Conservation (phyloP, 2,329 filamentous ascomycete genomes). For the Lachnellula hyalina region DNA sequence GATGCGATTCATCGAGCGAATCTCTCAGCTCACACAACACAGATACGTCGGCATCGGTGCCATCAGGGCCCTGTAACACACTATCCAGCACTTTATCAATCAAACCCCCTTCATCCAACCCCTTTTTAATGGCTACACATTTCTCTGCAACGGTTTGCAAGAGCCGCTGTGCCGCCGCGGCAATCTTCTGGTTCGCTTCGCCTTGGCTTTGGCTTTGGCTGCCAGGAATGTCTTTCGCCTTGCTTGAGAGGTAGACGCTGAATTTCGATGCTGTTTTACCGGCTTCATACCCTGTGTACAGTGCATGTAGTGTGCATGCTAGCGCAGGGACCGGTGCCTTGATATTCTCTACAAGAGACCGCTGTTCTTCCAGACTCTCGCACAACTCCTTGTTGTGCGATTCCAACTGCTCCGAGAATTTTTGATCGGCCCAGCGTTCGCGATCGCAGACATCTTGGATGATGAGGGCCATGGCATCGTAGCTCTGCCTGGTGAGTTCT, state of each 20-base stretch:
- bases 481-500: constrained; percentile 13
- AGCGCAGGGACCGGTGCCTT: constrained; percentile 16
- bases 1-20: constrained; percentile 25
- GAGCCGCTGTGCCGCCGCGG: constrained; percentile 10
- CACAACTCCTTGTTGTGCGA: constrained; percentile 12
- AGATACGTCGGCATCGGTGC: background rate
- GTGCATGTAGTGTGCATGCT: constrained; percentile 21
- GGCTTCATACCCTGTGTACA: constrained; percentile 28
- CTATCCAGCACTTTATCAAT: constrained; percentile 29
- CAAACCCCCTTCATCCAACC: constrained; percentile 31
- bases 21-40: constrained; percentile 18
- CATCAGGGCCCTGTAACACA: constrained; percentile 8
- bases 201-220: constrained; percentile 18
- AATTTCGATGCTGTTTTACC: constrained; percentile 17
- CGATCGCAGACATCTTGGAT: constrained; percentile 14
- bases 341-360: constrained; percentile 4
- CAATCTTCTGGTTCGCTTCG: constrained; percentile 10
- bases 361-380: constrained; percentile 12
- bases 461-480: constrained; percentile 20
- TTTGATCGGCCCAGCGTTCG: constrained; percentile 10
- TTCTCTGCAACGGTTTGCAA: constrained; percentile 18
- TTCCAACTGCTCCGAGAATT: constrained; percentile 15
- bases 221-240: constrained; percentile 13
- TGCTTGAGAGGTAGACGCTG: constrained; percentile 15
- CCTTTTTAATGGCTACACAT: constrained; percentile 22